Evolutionary conservation across 768 basidiomycete species (phyloP), one percentile per base, ranked within the genome.

Genomic region (Boletus vermiculosoides): DNA sequence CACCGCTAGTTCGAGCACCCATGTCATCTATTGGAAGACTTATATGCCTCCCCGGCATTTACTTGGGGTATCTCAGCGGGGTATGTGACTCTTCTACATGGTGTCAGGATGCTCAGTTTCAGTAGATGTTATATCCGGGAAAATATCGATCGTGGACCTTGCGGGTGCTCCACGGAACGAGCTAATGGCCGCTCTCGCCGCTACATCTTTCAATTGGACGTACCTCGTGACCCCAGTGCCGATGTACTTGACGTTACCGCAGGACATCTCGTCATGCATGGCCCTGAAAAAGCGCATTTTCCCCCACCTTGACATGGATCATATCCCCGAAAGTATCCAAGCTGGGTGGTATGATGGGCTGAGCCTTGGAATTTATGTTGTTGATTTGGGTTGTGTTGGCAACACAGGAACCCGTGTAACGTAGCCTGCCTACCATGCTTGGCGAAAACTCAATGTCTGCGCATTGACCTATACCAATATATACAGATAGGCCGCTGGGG

Each of bases 231-330:
- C 72, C 1, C 73, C 76, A 1, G 44, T 69, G 20, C 58, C 73
- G 31, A 64, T 74, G 52, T 59, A 62, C 45, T 44, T 50, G 39
- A 57, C 33, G 18, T 52, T 76, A 8, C 61, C 64, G 9, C 22
- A 20, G 4, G 34, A 45, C 9, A 31, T 68, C 8, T 55, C 54
- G n/a, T 52, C 49, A 33, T 76, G 72, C 59, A 58, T 71, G n/a
- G 15, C 46, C 18, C 48, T 66, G 6, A 31, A 70, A 31, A 41
- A 52, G 51, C 59, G 62, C 45, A 63, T 76, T 41, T 75, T 67
- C 47, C 71, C 74, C 3, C 76, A 77, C 51, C 74, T 77, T 11
- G 74, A 74, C 56, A 45, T 77, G 30, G 75, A 77, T 56, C 74
- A 75, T 51, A 49, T 77, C 25, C 48, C 63, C 12, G 74, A 75